These are phyloP conservation scores for Cyclocybe aegerita DNA, from an alignment of 768 basidiomycete species.

Conservation along the genomic window DNA sequence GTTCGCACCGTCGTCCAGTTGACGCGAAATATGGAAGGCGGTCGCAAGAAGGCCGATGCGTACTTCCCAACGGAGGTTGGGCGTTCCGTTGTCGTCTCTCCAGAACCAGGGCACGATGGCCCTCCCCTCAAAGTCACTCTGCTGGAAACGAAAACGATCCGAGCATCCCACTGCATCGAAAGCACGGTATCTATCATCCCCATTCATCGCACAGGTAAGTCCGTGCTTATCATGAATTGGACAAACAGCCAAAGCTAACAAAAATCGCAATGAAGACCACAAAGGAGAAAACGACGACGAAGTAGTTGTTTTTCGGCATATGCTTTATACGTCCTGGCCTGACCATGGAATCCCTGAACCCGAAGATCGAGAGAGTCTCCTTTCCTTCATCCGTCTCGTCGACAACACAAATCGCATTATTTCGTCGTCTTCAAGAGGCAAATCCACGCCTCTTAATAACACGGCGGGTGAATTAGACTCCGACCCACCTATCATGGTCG, in stretches of 20 bases:
- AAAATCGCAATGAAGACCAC: conserved; percentile 11
- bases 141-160: conserved; percentile 39
- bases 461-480: conserved; percentile 33
- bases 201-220: conserved; percentile 20
- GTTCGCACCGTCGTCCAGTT: conserved; percentile 82
- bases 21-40: conserved; percentile 68
- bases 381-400: conserved; percentile 64
- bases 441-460: conserved; percentile 10
- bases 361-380: conserved; percentile 56
- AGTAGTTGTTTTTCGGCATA: conserved; percentile 60
- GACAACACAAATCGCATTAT: conserved; percentile 57
- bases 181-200: conserved; percentile 59
- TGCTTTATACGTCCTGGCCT: conserved; percentile 79
- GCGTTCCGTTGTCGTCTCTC: conserved; percentile 41
- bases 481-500: conserved; percentile 77
- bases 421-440: conserved; percentile 25
- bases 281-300: conserved; percentile 23
- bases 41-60: conserved; percentile 69
- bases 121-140: conserved; percentile 61
- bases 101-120: conserved; percentile 41
- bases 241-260: conserved; percentile 5
- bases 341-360: conserved; percentile 78
- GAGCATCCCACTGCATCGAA: conserved; percentile 59
- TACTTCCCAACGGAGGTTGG: conserved; percentile 73
- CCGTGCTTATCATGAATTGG: too few species aligned